phyloP scores from a whole-genome alignment of 176 grass and related monocot genomes.

The Bromus sterilis region DNA sequence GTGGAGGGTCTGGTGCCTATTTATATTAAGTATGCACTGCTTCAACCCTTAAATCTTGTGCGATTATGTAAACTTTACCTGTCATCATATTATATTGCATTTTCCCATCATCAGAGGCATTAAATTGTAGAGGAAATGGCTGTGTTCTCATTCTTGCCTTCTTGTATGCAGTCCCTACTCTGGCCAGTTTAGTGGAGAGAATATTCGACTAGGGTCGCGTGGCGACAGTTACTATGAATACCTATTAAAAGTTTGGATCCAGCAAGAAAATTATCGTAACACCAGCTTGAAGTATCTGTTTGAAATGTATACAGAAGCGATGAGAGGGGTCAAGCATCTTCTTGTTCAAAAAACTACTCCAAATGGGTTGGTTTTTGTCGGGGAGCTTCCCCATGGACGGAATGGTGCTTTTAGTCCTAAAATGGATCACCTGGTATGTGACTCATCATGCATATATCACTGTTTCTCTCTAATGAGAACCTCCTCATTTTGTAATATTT shows the following conservation, averaged over 20 bases:
- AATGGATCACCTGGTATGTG: constrained; percentile 99
- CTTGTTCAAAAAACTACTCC: constrained; percentile 91
- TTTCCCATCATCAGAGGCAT: constrained; percentile 6
- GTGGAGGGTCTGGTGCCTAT: constrained; percentile 93
- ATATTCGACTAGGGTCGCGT: constrained; percentile 91
- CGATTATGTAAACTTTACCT: background rate
- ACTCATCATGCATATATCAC: background rate
- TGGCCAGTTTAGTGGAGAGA: constrained; percentile 89
- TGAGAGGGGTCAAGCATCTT: constrained; percentile 87
- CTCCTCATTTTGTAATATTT: background rate
- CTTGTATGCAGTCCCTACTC: constrained; percentile 62
- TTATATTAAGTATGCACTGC: constrained; percentile 63
- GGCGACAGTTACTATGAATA: constrained; percentile 99
- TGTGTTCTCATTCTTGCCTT: constrained; percentile 20
- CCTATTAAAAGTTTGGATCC: constrained; percentile 93
- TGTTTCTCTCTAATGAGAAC: background rate
- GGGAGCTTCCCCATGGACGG: constrained; percentile 79
- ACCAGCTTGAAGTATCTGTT: constrained; percentile 72
- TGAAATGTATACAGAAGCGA: constrained; percentile 90
- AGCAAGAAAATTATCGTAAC: constrained; percentile 54
- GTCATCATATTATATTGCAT: background rate
- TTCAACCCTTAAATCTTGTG: constrained; percentile 6
- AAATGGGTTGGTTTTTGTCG: constrained; percentile 87
- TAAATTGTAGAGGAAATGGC: background rate
- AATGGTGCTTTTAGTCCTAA: constrained; percentile 78